Conservation (phyloP, 2,329 filamentous ascomycete species). For the Parastagonospora avenae region DNA sequence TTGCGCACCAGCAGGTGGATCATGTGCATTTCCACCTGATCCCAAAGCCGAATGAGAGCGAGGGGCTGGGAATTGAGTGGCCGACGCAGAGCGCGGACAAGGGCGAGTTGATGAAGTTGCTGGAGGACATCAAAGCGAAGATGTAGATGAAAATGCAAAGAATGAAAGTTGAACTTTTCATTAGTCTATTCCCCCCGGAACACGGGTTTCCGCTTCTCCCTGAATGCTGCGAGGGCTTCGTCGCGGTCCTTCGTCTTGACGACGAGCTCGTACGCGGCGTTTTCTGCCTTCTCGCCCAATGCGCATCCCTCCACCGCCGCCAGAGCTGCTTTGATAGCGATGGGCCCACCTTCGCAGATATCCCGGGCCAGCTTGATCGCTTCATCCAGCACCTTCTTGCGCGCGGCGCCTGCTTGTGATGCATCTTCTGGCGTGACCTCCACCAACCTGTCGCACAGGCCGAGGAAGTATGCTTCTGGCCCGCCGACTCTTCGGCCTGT, state of each 20-base stretch:
- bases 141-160: conserved; percentile 63
- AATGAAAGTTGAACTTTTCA: not conserved
- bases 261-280: conserved; percentile 82
- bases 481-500: conserved; percentile 86
- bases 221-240: conserved; percentile 87
- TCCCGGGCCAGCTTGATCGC: conserved; percentile 78
- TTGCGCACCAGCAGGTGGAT: conserved; percentile 90
- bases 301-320: conserved; percentile 74
- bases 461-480: conserved; percentile 87
- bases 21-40: conserved; percentile 99
- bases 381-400: conserved; percentile 73
- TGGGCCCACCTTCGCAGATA: conserved; percentile 87
- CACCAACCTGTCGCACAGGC: conserved; percentile 87
- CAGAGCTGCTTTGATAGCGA: conserved; percentile 80
- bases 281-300: conserved; percentile 75
- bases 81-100: conserved; percentile 76
- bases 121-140: conserved; percentile 86
- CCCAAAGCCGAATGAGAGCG: conserved; percentile 83
- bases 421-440: conserved; percentile 70
- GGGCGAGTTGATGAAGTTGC: conserved; percentile 78
- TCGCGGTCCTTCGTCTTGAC: conserved; percentile 83
- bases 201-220: conserved; percentile 72
- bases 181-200: conserved; percentile 59
- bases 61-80: conserved; percentile 84
- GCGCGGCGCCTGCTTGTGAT: conserved; percentile 58